These are phyloP conservation scores for Fusarium hainanense DNA, from an alignment of 2,329 filamentous ascomycete genomes.

Conservation along the genomic window DNA sequence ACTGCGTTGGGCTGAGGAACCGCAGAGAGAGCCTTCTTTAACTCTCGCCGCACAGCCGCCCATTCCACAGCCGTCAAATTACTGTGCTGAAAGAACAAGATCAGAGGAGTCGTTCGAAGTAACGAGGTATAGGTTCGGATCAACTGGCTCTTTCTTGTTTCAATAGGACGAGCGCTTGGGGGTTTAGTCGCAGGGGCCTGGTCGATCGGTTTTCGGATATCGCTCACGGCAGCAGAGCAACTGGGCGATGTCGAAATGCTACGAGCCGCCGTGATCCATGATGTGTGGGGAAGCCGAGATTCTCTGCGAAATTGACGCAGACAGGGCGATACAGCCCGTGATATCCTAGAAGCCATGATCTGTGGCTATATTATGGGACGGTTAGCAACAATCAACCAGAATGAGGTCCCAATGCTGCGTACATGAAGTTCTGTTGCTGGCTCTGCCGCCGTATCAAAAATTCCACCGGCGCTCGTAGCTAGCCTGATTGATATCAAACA, in stretches of 20 bases:
- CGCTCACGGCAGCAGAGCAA: conserved; percentile 42
- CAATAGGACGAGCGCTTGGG: conserved; percentile 85
- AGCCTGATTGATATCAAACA: conserved; percentile 1
- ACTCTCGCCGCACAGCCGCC: conserved; percentile 57
- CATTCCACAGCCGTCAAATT: conserved; percentile 76
- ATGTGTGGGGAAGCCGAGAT: conserved; percentile 21
- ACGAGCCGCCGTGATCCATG: conserved; percentile 39
- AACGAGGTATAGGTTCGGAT: conserved; percentile 87
- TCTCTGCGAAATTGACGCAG: conserved; percentile 43
- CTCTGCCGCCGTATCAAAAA: conserved; percentile 36
- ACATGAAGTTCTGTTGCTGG: conserved; percentile 19
- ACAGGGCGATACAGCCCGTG: conserved; percentile 35
- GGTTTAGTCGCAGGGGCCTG: conserved; percentile 78
- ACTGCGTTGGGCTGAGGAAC: conserved; percentile 51
- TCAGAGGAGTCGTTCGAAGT: conserved; percentile 84
- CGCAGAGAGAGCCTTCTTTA: conserved; percentile 56
- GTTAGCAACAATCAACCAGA: conserved; percentile 8
- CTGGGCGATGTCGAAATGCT: conserved; percentile 45
- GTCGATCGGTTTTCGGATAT: conserved; percentile 55
- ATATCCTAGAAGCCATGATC: conserved; percentile 43
- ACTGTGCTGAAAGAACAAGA: conserved; percentile 83
- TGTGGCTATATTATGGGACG: not conserved
- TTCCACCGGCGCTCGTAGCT: conserved; percentile 23
- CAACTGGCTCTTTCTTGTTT: conserved; percentile 91
- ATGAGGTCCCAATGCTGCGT: conserved; percentile 7